Conservation (phyloP, 83 land plant species). For the Diphasiastrum complanatum region DNA sequence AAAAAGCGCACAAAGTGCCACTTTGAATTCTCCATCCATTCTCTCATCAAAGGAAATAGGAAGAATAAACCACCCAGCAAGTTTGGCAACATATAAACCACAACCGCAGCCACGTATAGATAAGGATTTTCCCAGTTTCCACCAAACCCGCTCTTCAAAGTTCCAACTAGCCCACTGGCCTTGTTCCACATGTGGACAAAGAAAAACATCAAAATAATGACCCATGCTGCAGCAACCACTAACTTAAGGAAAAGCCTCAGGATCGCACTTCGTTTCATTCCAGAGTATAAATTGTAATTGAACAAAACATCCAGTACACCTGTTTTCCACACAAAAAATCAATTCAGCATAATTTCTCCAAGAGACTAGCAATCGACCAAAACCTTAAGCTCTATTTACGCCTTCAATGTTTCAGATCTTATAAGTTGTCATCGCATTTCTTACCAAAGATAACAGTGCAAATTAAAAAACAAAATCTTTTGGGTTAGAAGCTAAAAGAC, state of each 20-base stretch:
- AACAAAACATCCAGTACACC: slow-evolving; percentile 12
- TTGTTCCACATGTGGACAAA: slow-evolving; percentile 7
- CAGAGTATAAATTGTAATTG: not conserved
- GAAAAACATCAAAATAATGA: not conserved
- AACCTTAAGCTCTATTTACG: no score
- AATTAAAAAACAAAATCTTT: no score
- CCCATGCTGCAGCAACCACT: slow-evolving; percentile 14
- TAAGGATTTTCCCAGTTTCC: slow-evolving; percentile 6
- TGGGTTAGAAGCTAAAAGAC: no score
- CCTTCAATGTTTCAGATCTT: no score
- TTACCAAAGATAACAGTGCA: no score
- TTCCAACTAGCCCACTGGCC: slow-evolving; percentile 6
- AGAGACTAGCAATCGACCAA: no score
- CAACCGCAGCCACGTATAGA: slow-evolving; percentile 8
- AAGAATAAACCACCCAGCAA: slow-evolving; percentile 5
- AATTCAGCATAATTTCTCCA: no score
- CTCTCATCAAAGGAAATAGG: not conserved
- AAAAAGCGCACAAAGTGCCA: slow-evolving; percentile 8
- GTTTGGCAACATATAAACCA: slow-evolving; percentile 7
- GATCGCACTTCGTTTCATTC: not conserved
- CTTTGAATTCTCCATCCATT: slow-evolving; percentile 12
- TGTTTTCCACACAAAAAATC: no score
- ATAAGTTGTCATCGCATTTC: no score
- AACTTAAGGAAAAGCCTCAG: slow-evolving; percentile 10
- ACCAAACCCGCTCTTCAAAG: not conserved